phyloP scores from a whole-genome alignment of 441 rosid species.

The Biscutella laevigata region DNA sequence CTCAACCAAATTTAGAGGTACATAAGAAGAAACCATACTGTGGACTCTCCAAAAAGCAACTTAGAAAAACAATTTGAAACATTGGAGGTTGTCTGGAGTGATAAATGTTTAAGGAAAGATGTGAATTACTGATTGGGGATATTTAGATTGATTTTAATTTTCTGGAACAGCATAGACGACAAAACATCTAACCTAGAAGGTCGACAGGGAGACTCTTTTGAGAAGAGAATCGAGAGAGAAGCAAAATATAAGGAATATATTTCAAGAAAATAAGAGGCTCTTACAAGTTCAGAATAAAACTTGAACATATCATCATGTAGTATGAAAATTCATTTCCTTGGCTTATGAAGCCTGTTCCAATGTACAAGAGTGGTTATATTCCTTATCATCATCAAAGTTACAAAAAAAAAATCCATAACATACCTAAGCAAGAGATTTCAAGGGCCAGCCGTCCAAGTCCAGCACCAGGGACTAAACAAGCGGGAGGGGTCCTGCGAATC shows the following conservation, averaged over 20 bases:
- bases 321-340: conserved; percentile 99
- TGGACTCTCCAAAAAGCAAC: not conserved
- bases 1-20: not conserved
- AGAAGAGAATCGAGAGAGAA: not conserved
- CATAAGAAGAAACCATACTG: not conserved
- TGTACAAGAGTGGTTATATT: conserved; percentile 21
- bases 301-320: conserved; percentile 99
- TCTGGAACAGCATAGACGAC: not conserved
- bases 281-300: conserved; percentile 92
- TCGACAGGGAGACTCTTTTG: not conserved
- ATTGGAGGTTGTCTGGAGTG: not conserved
- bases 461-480: conserved; percentile 98
- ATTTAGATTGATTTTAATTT: not conserved
- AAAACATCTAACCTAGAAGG: not conserved
- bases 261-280: conserved; percentile 21
- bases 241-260: not conserved
- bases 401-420: conserved; percentile 16
- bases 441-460: conserved; percentile 97
- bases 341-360: conserved; percentile 74
- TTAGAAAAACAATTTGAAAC: not conserved
- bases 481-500: conserved; percentile 57
- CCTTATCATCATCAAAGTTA: not conserved
- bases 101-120: not conserved
- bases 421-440: conserved; percentile 91
- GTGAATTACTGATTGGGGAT: not conserved